phyloP scores from a whole-genome alignment of 2,329 filamentous ascomycete genomes.

The Talaromyces funiculosus region DNA sequence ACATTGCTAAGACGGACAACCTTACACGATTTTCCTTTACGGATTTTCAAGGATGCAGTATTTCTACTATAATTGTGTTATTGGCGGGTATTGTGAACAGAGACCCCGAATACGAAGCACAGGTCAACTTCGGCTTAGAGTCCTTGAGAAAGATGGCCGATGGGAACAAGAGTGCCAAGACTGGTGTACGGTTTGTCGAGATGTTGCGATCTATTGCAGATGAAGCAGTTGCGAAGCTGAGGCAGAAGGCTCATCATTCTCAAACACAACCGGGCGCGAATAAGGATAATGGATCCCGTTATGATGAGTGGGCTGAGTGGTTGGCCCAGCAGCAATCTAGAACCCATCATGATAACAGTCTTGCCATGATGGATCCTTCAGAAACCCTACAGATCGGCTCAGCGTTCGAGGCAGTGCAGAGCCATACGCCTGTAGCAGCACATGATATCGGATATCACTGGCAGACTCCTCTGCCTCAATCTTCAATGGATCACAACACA shows the following conservation, averaged over 20 bases:
- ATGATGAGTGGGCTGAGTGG: conserved; percentile 1
- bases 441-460: neutral
- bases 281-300: conserved; percentile 10
- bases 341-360: neutral
- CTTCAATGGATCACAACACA: neutral
- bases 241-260: neutral
- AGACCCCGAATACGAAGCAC: conserved; percentile 26
- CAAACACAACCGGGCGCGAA: conserved; percentile 4
- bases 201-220: conserved; percentile 23
- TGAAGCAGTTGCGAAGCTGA: conserved; percentile 17
- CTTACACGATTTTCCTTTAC: conserved; percentile 36
- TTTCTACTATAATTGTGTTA: conserved; percentile 33
- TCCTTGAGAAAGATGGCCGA: conserved; percentile 32
- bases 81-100: conserved; percentile 32
- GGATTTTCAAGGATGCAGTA: conserved; percentile 38
- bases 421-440: neutral
- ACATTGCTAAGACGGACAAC: conserved; percentile 23
- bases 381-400: neutral
- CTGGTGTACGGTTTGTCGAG: conserved; percentile 25
- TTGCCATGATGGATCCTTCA: neutral
- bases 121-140: conserved; percentile 27
- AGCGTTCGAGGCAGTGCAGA: neutral
- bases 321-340: conserved; percentile 1
- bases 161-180: conserved; percentile 26
- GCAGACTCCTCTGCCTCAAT: neutral